phyloP scores from a whole-genome alignment of 306 rosid genomes.

The Citrullus amarus region DNA sequence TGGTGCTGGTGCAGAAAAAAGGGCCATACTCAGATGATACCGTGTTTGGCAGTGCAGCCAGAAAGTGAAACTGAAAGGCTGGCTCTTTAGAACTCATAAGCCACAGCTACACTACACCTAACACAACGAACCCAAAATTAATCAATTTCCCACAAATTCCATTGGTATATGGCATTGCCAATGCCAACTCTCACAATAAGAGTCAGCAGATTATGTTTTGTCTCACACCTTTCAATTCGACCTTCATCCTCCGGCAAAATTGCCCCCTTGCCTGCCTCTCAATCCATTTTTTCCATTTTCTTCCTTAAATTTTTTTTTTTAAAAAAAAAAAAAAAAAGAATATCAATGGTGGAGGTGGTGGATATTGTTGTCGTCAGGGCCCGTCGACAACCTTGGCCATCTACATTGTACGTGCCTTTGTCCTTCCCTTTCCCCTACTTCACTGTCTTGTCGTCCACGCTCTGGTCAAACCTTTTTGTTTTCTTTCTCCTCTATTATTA shows the following conservation, averaged over 20 bases:
- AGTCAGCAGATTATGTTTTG: not conserved
- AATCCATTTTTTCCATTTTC: not conserved
- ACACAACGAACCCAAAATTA: not conserved
- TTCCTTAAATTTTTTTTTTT: too few relatives aligned
- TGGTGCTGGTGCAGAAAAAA: not conserved
- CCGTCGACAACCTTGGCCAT: slow-evolving; percentile 3
- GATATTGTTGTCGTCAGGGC: not conserved
- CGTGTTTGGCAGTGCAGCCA: not conserved
- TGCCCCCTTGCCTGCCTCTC: not conserved
- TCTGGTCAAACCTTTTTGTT: not conserved
- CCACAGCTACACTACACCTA: not conserved
- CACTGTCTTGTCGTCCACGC: not conserved
- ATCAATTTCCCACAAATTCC: not conserved
- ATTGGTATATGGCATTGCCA: not conserved
- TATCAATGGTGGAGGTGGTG: not conserved
- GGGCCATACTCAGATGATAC: not conserved
- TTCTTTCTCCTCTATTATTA: not conserved
- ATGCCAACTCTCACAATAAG: not conserved
- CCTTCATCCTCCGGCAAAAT: not conserved
- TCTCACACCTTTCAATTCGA: not conserved
- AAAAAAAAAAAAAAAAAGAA: too few relatives aligned
- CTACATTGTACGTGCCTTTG: not conserved
- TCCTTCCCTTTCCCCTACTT: not conserved
- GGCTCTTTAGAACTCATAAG: not conserved
- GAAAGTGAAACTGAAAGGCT: not conserved